A percentile compares a stretch with the other conserved stretches of the same genome.
These are phyloP conservation scores for Neovahlkampfia damariscottae DNA, from an alignment of 78 protist species.

Conservation along the genomic window DNA sequence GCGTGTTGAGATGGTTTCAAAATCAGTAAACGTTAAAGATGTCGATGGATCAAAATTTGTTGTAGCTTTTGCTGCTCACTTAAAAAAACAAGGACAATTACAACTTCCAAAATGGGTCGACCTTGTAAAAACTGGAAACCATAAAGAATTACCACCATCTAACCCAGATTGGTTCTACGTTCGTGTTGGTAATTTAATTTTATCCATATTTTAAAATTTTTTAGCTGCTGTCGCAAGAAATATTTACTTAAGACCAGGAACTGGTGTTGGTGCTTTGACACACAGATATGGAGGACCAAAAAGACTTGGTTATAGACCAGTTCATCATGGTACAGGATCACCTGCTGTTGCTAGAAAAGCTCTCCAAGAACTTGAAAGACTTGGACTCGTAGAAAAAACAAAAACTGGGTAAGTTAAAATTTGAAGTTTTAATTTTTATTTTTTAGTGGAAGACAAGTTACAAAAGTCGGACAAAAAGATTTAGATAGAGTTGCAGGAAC, in stretches of 20 bases:
- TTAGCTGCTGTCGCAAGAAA: constrained; percentile 69
- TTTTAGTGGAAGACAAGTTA: constrained; percentile 21
- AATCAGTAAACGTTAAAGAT: constrained; percentile 71
- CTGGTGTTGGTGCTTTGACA: constrained; percentile 57
- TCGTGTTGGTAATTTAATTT: constrained; percentile 53
- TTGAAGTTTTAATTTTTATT: not conserved
- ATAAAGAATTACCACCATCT: constrained; percentile 85
- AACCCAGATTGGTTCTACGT: constrained; percentile 96
- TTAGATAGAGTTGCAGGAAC: constrained; percentile 50
- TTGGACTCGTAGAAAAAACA: constrained; percentile 14
- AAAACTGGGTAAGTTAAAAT: not conserved
- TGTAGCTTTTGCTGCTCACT: constrained; percentile 70
- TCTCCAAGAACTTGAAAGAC: constrained; percentile 47
- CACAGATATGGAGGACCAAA: constrained; percentile 10
- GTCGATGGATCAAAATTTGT: constrained; percentile 80
- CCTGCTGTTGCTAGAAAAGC: constrained; percentile 42
- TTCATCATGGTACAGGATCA: constrained; percentile 24
- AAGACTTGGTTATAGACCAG: not conserved
- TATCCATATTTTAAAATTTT: not conserved
- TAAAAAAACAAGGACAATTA: constrained; percentile 73
- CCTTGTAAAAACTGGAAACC: constrained; percentile 80
- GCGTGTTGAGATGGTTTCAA: no score
- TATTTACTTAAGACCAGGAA: constrained; percentile 56
- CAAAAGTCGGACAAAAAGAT: constrained; percentile 39
- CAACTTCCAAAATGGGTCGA: constrained; percentile 83